Conservation (phyloP, 305 asterid species). For the Fraxinus albicans region DNA sequence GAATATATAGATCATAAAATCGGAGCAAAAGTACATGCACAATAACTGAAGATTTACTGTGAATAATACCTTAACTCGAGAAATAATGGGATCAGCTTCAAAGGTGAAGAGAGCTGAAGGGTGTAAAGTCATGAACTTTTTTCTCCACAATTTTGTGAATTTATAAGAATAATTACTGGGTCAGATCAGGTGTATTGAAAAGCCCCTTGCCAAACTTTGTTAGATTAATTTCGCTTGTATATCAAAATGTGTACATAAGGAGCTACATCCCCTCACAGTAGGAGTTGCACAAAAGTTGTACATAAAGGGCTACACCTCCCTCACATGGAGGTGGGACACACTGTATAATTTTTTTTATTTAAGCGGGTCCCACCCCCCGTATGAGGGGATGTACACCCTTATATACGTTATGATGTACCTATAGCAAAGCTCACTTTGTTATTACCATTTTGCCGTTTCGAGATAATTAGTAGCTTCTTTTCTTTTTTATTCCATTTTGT, state of each 20-base stretch:
- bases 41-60: conserved; percentile 6
- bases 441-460: neutral
- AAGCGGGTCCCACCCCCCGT: too few relatives aligned
- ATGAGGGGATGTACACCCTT: too few relatives aligned
- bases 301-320: too few relatives aligned
- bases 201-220: neutral
- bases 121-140: neutral
- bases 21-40: neutral
- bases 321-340: too few relatives aligned
- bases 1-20: conserved; percentile 18
- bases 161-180: conserved; percentile 7
- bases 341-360: too few relatives aligned
- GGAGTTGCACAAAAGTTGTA: too few relatives aligned
- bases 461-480: neutral
- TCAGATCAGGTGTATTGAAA: neutral
- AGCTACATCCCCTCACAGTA: too few relatives aligned
- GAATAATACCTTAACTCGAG: conserved; percentile 34
- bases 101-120: conserved; percentile 22
- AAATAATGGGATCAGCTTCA: conserved; percentile 27
- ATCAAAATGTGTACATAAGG: too few relatives aligned
- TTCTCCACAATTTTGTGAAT: neutral
- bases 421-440: too few relatives aligned
- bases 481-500: neutral
- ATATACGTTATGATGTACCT: too few relatives aligned
- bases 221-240: too few relatives aligned